Conservation (phyloP, 306 rosid species). For the apple (Malus domestica) region ASM211411v1 NC_041804.1:15456001-15456500, state of each 20-base stretch:
- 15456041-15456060: conserved; percentile 25
- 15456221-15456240: not conserved
- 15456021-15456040: conserved; percentile 83
- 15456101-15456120: not conserved
- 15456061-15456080: conserved; percentile 13
- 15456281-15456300: not conserved
- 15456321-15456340: not conserved
- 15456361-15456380: conserved; percentile 5
- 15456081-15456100: conserved; percentile 7
- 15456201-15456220: conserved; percentile 22
- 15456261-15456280: conserved; percentile 17
- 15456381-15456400: conserved; percentile 15
- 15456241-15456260: conserved; percentile 30
- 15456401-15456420: not conserved
- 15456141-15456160: not conserved
- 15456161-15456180: conserved; percentile 46
- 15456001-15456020: conserved; percentile 79
- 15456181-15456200: conserved; percentile 50
- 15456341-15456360: conserved; percentile 7
- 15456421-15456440: not conserved
- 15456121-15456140: not conserved
- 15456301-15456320: not conserved
- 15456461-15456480: not conserved
- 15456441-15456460: not conserved
- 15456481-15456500: not conserved